phyloP scores from a whole-genome alignment of 768 basidiomycete genomes.

The Trametes sanguinea region DNA sequence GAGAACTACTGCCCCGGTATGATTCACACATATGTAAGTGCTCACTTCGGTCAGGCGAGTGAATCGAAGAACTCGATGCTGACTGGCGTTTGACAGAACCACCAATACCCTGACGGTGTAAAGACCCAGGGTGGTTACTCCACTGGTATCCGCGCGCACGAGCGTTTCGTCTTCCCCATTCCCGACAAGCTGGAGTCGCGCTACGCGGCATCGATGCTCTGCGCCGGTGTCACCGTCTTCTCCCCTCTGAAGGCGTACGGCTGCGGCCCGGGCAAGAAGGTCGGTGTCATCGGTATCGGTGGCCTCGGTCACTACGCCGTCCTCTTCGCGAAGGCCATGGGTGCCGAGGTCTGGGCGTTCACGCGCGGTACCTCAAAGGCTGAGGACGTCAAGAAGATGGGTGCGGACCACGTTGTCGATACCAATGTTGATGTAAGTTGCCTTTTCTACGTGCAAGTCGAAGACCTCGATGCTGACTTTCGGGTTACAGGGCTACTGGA shows the following conservation, averaged over 20 bases:
- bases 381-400: constrained; percentile 58
- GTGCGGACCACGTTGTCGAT: constrained; percentile 54
- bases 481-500: constrained; percentile 39
- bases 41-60: neutral
- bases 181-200: constrained; percentile 54
- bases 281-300: constrained; percentile 68
- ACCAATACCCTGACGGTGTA: constrained; percentile 43
- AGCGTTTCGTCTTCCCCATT: constrained; percentile 61
- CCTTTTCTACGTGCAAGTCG: neutral
- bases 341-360: constrained; percentile 59
- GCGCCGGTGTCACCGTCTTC: constrained; percentile 63
- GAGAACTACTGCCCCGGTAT: constrained; percentile 59
- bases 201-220: constrained; percentile 63
- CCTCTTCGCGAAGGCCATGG: constrained; percentile 55
- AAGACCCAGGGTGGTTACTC: constrained; percentile 49
- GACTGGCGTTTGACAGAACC: constrained; percentile 27
- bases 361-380: constrained; percentile 56
- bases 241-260: constrained; percentile 59
- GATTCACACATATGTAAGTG: constrained; percentile 41
- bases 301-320: constrained; percentile 50
- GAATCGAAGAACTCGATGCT: neutral
- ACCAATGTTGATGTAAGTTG: constrained; percentile 35
- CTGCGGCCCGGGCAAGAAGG: constrained; percentile 59
- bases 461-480: neutral
- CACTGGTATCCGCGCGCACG: constrained; percentile 46